Evolutionary conservation across 2,329 filamentous ascomycete species (phyloP).

Genomic region (Colletotrichum zoysiae): DNA sequence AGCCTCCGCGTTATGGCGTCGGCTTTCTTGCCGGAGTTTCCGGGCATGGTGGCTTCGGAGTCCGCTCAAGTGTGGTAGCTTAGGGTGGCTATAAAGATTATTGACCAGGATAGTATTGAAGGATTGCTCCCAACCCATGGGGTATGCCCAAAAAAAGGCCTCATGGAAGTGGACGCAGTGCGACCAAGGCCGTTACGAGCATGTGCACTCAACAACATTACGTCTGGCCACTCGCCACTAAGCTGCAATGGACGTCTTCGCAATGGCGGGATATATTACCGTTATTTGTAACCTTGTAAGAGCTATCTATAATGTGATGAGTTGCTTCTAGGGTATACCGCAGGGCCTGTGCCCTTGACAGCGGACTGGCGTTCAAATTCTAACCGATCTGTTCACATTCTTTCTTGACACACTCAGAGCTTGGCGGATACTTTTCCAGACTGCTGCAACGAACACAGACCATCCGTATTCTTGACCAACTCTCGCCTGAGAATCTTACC

Average conservation of each 20-base stretch:
- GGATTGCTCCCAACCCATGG: neutral
- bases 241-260: neutral
- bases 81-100: neutral
- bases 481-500: conserved; percentile 54
- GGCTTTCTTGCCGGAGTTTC: too few species aligned
- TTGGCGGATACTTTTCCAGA: conserved; percentile 1
- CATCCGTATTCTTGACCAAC: conserved; percentile 49
- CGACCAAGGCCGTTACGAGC: neutral
- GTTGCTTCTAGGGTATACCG: neutral
- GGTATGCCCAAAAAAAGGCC: neutral
- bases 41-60: neutral
- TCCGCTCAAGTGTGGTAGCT: neutral
- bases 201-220: neutral
- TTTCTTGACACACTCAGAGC: conserved; percentile 15
- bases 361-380: neutral
- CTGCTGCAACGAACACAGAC: conserved; percentile 48
- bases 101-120: neutral
- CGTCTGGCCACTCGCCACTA: neutral
- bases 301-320: neutral
- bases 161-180: neutral
- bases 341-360: neutral
- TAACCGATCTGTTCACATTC: neutral
- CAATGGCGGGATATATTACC: neutral
- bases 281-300: too few species aligned
- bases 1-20: neutral